Base-by-base conservation (phyloP, 495 filamentous ascomycete genomes). In the Hypoxylon crocopeplum region DNA sequence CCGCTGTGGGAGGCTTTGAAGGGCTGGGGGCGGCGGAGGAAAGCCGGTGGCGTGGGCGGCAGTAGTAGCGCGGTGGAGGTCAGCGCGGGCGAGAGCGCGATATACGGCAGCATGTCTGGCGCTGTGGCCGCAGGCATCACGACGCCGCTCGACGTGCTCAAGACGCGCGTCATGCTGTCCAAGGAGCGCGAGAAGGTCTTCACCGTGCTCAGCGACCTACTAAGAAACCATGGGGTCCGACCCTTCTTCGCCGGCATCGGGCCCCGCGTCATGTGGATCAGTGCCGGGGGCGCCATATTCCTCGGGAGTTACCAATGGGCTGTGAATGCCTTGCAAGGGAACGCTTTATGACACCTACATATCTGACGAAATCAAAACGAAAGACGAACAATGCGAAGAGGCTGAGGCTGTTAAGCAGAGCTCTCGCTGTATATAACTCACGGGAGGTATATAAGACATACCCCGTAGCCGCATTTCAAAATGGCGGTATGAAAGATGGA, bases 1-100 rank as follows among this genome's bases (percentile, higher is more conserved):
- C 96, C 94, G 13, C 80, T 98, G 66, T 98, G 94, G 94, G 94
- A 98, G 74, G 86, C 82, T 2, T 82, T 98, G 77, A 98, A 98
- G 80, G 67, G 57, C 17, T 78, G 73, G 73, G 73, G 75, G 0
- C 65, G 79, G 1, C 72, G 67, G 39, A 19, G 75, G 60, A 60
- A 70, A 10, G n/a, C n/a, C 5, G 22, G 37, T 25, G 25, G 44
- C 0, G 8, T 22, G 6, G 13, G 17, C 5, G 20, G 41, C 10
- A 27, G 25, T 45, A 16, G 55, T 47, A 38, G 34, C 59, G 38
- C 15, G 17, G 45, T 34, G 67, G 74, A 85, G 33, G 81, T 93
- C 0, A 81, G 84, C 13, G 91, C 88, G 1, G 75, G 82, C 12
- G 93, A 96, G 76, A 93, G 89, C 54, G 95, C 87, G 5, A 68